Conservation (phyloP, 23 red algal species). For the Gracilariopsis chorda region DNA sequence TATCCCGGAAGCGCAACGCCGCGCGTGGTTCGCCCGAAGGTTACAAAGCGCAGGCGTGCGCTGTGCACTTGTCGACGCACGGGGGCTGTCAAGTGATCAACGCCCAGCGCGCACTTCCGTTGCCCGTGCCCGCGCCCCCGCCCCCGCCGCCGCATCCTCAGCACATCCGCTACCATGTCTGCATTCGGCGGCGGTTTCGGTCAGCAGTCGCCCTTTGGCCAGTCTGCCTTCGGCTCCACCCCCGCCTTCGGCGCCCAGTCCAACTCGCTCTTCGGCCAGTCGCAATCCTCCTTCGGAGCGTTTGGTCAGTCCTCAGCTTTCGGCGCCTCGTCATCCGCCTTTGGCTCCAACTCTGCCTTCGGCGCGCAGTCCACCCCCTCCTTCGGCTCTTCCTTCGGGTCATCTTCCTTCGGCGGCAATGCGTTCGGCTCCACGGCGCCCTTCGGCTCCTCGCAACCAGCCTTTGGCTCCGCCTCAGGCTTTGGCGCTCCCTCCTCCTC, state of each 20-base stretch:
- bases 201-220: slow-evolving; percentile 14
- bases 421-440: not conserved
- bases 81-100: no score
- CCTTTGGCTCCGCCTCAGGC: slow-evolving; percentile 29
- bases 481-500: slow-evolving; percentile 24
- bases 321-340: slow-evolving; percentile 32
- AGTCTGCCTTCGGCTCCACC: slow-evolving; percentile 36
- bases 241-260: slow-evolving; percentile 28
- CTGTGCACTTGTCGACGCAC: no score
- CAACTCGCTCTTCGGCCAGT: slow-evolving; percentile 36
- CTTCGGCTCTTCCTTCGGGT: slow-evolving; percentile 31
- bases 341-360: slow-evolving; percentile 32
- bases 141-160: no score
- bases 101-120: no score
- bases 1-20: no score
- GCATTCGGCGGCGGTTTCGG: slow-evolving; percentile 47
- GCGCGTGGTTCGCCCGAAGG: no score
- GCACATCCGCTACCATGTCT: not conserved
- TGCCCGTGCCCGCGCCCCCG: no score
- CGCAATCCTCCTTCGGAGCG: slow-evolving; percentile 33
- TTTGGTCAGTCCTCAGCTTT: slow-evolving; percentile 60
- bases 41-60: no score
- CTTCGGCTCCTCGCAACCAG: slow-evolving; percentile 25
- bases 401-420: slow-evolving; percentile 20
- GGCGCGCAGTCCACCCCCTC: slow-evolving; percentile 24